Base-by-base conservation (phyloP, 1,284 basidiomycete genomes). In the Ustilago hordei region DNA sequence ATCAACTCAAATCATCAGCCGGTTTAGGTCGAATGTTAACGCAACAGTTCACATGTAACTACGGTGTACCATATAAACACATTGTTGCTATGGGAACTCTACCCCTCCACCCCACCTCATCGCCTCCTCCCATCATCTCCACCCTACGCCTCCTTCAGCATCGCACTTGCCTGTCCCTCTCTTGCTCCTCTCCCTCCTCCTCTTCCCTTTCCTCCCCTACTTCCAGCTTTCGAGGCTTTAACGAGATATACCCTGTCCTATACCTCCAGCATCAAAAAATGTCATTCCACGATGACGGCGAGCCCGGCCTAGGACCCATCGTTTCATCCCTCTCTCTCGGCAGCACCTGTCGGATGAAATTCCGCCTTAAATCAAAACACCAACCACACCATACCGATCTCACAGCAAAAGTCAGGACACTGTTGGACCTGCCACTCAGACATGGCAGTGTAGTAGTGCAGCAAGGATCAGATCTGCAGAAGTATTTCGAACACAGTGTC, bases 11-110 rank as follows among this genome's bases (percentile, higher is more conserved):
- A 34, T 48, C 56, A 1, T 70, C 75, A 43, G 55, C 36, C 4
- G 55, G 61, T 1, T 45, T 56, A 2, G 65, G 64, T 2, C 65
- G 54, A 13, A 71, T 81, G 57, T 60, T 81, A 6, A 74, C 69
- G 3, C 79, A 81, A 43, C 79, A 80, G 53, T 81, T 78, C 58
- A 81, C 79, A 1, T 75, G 61, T 59, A 81, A 81, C 60, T 77
- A 80, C 43, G 79, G 79, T 34, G 69, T 66, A 13, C 61, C 68
- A 0, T 81, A 81, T 68, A 81, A 80, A 38, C 73, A 75, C 41
- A 64, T 71, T 2, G 73, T 75, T 12, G 68, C 68, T 11, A 75
- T 75, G 73, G 73, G 69, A 2, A 75, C 73, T 2, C n/a, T 48
- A 1, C 68, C 73, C 13, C 68, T 75, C 38, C n/a, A 48, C 23